Base-by-base conservation (phyloP, 2,329 filamentous ascomycete species). In the Tympanopsis confertula region DNA sequence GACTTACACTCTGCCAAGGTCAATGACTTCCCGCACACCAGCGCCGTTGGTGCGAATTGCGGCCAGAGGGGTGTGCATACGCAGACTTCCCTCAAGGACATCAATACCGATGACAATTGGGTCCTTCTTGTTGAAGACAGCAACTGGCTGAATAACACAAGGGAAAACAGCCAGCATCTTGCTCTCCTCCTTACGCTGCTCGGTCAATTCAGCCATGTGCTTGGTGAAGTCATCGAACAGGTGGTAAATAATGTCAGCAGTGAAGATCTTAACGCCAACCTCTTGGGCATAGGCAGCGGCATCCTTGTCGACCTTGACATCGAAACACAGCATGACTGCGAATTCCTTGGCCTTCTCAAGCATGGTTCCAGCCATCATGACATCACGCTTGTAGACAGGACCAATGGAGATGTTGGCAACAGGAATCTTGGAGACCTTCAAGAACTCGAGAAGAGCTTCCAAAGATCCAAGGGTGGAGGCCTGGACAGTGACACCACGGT, bases 301-400 rank as follows among this genome's bases (percentile, higher is more conserved):
- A 56, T 98, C 91, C 61, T 94, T 96, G 65, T 98, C 91, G 13
- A 98, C 86, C 68, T 95, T 96, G 63, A 98, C 91, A 58, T 98
- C 93, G 71, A 98, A 98, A 60, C 91, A 96, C 37, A 98, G 78
- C 91, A 98, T 98, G 56, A 96, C 86, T n/a, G 91, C 91, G 50
- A 81, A 93, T 56, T 98, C 88, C 47, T 86, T 86, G 13, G 81
- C 74, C 66, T 95, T 96, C 63, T 98, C 91, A 52, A 96, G 60
- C 91, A 98, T 98, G 48, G 86, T 83, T 53, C 86, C 88, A 67
- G 86, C 73, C 78, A 80, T 88, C 74, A 96, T 91, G 39, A 98
- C 85, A 61, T 98, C 91, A 52, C 91, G 86, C 70, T 95, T 95
- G 75, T 85, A 96, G 28, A 98, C 89, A 2, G 91, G 91, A 35